Percentiles rank a stretch among this genome's conserved stretches.
These are phyloP conservation scores for Carex kokanica DNA, from an alignment of 176 grass and related monocot species.

Conservation along the genomic window DNA sequence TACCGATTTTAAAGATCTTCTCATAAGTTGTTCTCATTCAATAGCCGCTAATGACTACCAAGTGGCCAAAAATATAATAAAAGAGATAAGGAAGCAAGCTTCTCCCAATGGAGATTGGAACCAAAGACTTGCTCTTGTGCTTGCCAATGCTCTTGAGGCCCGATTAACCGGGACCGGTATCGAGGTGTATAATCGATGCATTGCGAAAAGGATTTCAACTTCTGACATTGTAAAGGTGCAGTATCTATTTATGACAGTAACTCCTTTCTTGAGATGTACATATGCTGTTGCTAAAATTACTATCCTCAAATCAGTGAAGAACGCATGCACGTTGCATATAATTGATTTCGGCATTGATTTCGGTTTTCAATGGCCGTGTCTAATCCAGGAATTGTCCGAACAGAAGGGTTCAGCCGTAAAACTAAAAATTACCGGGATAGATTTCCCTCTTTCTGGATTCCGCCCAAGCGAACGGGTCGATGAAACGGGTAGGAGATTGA, in stretches of 20 bases:
- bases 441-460: slow-evolving; percentile 29
- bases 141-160: slow-evolving; percentile 28
- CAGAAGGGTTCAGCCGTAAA: not conserved
- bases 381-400: not conserved
- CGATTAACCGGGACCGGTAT: slow-evolving; percentile 26
- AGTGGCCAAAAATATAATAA: slow-evolving; percentile 12
- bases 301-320: not conserved
- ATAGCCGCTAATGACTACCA: slow-evolving; percentile 25
- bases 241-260: slow-evolving; percentile 14
- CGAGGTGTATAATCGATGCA: slow-evolving; percentile 8
- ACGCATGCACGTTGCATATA: not conserved
- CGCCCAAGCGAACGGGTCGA: slow-evolving; percentile 27
- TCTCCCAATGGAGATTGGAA: slow-evolving; percentile 16
- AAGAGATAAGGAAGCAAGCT: slow-evolving; percentile 27
- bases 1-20: slow-evolving; percentile 14
- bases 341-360: slow-evolving; percentile 9
- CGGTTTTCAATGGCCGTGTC: slow-evolving; percentile 2
- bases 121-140: slow-evolving; percentile 20
- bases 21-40: slow-evolving; percentile 24
- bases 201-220: slow-evolving; percentile 18
- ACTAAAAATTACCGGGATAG: not conserved
- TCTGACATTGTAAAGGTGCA: slow-evolving; percentile 25
- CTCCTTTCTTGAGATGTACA: not conserved
- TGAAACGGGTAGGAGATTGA: slow-evolving; percentile 17
- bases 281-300: not conserved